Conservation (phyloP, 1,139 yeast species). For the Casaregolazyma lundiana region DNA sequence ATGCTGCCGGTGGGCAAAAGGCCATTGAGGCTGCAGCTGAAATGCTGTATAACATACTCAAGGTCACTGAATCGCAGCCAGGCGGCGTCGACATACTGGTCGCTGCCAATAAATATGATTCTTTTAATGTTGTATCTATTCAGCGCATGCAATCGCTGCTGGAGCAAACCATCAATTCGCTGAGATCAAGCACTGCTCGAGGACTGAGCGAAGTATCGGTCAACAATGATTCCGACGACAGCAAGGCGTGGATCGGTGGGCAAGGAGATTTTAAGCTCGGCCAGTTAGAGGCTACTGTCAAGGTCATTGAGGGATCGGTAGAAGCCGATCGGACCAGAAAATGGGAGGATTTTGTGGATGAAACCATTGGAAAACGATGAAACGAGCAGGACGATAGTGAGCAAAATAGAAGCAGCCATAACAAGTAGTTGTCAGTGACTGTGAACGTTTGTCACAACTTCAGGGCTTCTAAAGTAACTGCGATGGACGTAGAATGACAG, state of each 20-base stretch:
- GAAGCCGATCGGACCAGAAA: slow-evolving; percentile 46
- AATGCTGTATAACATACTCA: slow-evolving; percentile 30
- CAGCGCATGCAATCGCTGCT: slow-evolving; percentile 52
- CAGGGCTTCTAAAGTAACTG: too few species aligned
- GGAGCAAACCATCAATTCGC: slow-evolving; percentile 59
- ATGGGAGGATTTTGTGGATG: slow-evolving; percentile 80
- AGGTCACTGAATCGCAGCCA: slow-evolving; percentile 29
- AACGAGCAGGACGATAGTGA: too few species aligned
- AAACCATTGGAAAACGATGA: slow-evolving; percentile 39
- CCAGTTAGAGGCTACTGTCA: slow-evolving; percentile 68
- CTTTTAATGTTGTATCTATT: slow-evolving; percentile 75
- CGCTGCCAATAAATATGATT: slow-evolving; percentile 79
- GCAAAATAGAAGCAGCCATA: too few species aligned
- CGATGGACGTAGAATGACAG: too few species aligned
- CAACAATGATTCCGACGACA: slow-evolving; percentile 24
- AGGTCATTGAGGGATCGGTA: slow-evolving; percentile 67
- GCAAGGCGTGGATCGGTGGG: slow-evolving; percentile 41
- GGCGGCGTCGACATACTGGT: slow-evolving; percentile 65
- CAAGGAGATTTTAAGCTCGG: slow-evolving; percentile 52
- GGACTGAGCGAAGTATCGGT: slow-evolving; percentile 40
- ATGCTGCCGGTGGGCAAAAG: slow-evolving; percentile 33
- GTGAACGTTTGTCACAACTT: too few species aligned
- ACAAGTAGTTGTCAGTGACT: too few species aligned
- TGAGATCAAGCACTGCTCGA: slow-evolving; percentile 45
- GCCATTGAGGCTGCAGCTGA: slow-evolving; percentile 31